Base-by-base conservation (phyloP, 164 flowering plant genomes). In the Kingdonia uniflora region DNA sequence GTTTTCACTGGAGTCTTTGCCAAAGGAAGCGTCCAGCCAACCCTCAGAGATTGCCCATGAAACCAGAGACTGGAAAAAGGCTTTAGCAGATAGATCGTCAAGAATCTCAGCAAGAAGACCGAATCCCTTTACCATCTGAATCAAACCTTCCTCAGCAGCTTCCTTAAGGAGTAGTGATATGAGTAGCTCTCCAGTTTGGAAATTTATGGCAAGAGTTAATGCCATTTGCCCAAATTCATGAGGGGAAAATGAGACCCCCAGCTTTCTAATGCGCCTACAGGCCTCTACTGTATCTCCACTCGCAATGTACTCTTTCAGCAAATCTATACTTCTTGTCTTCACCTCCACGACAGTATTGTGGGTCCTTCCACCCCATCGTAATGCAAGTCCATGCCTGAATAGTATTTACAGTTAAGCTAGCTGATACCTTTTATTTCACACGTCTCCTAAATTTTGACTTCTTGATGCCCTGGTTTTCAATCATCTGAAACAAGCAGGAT, bases 141-240 rank as follows among this genome's bases (percentile, higher is more conserved):
- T 80, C 43, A 92, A 72, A 24, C 95, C 95, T 70, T 88, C 99
- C 51, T 84, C 91, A 1, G 96, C 78, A 1, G 95, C 85, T 72
- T 84, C 88, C 68, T 78, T 86, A 60, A 92, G 65, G n/a, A 92
- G 70, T 47, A 80, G 80, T 61, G 76, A 23, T 39, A 88, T 75
- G 20, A 77, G 72, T 11, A 83, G 76, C 45, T 86, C 91, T 5
- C 95, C 78, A 17, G 84, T 39, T 56, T 43, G 80, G 33, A 56
- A 80, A 73, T 92, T 97, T 94, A 92, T 92, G 33, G 84, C 95
- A 65, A 88, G 79, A 39, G 74, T 64, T 48, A 92, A 55, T 49
- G 96, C 94, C 62, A 84, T 72, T 68, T 92, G 88, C 51, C 88
- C 96, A 42, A 88, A 96, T 65, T 92, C 99, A 60, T 92, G 99